Percentiles rank a stretch among this genome's conserved stretches.
phyloP scores from a whole-genome alignment of 2,329 filamentous ascomycete species.

The Colletotrichum cordylinicola region DNA sequence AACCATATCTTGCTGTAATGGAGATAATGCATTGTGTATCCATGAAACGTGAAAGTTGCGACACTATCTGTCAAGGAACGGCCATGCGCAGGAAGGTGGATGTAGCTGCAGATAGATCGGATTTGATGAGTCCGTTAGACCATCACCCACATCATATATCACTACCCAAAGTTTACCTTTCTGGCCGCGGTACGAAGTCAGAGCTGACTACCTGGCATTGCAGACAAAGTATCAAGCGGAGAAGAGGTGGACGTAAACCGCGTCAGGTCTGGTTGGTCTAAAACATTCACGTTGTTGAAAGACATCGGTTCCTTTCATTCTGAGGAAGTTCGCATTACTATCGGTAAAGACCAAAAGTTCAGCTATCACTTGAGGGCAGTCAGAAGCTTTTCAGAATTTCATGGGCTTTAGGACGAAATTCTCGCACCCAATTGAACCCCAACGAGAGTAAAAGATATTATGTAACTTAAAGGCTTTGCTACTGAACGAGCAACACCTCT shows the following conservation, averaged over 20 bases:
- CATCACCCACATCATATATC: neutral
- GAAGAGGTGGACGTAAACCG: accelerated
- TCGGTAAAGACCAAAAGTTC: accelerated
- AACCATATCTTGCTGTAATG: neutral
- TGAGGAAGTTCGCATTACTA: accelerated
- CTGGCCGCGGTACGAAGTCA: neutral
- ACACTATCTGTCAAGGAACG: neutral
- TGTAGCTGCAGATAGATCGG: neutral
- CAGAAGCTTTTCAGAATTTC: no score
- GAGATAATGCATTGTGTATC: no score
- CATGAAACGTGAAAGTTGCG: no score
- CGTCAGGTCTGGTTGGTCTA: accelerated
- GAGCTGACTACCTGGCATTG: neutral
- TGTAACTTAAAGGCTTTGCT: accelerated
- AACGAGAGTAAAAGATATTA: no score
- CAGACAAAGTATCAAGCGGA: neutral
- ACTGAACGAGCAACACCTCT: no score
- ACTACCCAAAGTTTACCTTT: neutral
- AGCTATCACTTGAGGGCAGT: accelerated
- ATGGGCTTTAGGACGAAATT: accelerated
- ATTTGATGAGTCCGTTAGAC: no score
- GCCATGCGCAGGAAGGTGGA: neutral
- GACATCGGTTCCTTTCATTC: neutral
- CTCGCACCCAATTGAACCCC: no score
- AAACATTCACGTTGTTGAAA: neutral